A percentile compares a stretch with the other conserved stretches of the same genome.
Conservation (phyloP, 352 stramenopile species). For the Thraustochytrium striatum region DNA sequence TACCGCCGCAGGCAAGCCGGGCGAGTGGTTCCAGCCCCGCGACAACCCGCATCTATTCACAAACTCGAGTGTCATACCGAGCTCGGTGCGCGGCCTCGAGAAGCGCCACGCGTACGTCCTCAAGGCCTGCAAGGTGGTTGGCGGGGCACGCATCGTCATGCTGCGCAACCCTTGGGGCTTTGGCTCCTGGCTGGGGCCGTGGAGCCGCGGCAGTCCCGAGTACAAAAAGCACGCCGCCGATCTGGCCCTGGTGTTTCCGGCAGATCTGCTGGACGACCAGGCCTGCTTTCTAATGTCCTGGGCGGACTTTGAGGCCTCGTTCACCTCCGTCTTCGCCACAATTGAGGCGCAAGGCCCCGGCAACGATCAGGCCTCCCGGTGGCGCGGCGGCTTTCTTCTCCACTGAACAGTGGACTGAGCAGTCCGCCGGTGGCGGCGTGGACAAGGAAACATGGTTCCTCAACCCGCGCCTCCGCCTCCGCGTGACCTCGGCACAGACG, state of each 20-base stretch:
- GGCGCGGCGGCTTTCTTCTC: neutral
- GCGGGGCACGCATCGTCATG: slow-evolving; percentile 65
- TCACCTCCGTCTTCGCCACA: neutral
- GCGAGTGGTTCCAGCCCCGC: too few species aligned
- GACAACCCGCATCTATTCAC: too few species aligned
- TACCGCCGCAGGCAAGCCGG: too few species aligned
- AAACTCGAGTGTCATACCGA: neutral
- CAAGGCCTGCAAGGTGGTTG: slow-evolving; percentile 55
- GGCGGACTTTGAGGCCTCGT: neutral
- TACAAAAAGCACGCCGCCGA: neutral
- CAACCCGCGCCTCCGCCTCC: slow-evolving; percentile 22
- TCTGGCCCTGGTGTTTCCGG: neutral
- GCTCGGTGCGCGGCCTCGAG: slow-evolving; percentile 30
- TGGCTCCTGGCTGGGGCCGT: slow-evolving; percentile 79
- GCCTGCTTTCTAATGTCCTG: slow-evolving; percentile 37
- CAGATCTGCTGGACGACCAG: neutral
- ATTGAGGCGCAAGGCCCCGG: neutral
- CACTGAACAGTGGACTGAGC: neutral
- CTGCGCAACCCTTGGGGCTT: slow-evolving; percentile 82
- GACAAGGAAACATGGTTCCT: slow-evolving; percentile 6
- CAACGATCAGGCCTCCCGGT: neutral
- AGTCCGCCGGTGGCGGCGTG: neutral
- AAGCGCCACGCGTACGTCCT: slow-evolving; percentile 69
- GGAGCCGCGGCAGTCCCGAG: slow-evolving; percentile 6
- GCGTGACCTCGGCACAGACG: neutral